Percentiles rank a stretch among this genome's conserved stretches.
These are phyloP conservation scores for Candida alai DNA, from an alignment of 805 yeast genomes.

Conservation along the genomic window DNA sequence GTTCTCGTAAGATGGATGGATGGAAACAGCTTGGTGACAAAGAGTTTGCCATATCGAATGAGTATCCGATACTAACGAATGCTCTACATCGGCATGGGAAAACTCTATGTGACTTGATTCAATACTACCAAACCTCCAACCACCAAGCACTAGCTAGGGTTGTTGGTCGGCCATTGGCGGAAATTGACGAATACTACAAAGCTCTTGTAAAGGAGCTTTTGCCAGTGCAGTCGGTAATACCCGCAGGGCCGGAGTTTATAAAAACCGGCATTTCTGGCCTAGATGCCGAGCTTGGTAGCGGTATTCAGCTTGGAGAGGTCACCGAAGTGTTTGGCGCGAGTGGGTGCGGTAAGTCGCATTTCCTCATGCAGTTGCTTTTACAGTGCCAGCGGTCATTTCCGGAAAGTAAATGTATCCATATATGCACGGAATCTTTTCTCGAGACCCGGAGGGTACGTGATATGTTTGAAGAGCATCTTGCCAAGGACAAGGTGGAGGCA, in stretches of 20 bases:
- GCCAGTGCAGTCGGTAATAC: background rate
- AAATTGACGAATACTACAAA: constrained; percentile 19
- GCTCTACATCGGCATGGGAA: constrained; percentile 22
- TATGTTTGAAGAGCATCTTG: constrained; percentile 19
- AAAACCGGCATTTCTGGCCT: constrained; percentile 23
- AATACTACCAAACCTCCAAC: constrained; percentile 11
- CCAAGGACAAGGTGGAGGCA: constrained; percentile 3
- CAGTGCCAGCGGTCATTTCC: constrained; percentile 41
- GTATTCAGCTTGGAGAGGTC: constrained; percentile 26
- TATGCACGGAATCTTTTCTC: constrained; percentile 73
- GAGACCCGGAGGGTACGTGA: constrained; percentile 57
- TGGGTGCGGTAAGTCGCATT: constrained; percentile 83
- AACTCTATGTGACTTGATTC: constrained; percentile 22
- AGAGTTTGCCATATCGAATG: constrained; percentile 8
- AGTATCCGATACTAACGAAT: constrained; percentile 15
- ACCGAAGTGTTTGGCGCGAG: constrained; percentile 84
- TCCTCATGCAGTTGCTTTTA: constrained; percentile 62
- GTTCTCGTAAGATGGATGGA: constrained; percentile 26
- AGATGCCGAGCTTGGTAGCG: constrained; percentile 28
- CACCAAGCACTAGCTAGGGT: constrained; percentile 17
- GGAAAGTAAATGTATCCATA: constrained; percentile 43
- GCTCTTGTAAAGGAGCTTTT: constrained; percentile 1
- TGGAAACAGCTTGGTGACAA: constrained; percentile 19
- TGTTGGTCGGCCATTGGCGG: constrained; percentile 24
- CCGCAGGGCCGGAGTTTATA: constrained; percentile 7